A percentile compares a stretch with the other conserved stretches of the same genome.
Conservation (phyloP, 441 rosid genomes). For the Rhodomyrtus psidioides region DNA sequence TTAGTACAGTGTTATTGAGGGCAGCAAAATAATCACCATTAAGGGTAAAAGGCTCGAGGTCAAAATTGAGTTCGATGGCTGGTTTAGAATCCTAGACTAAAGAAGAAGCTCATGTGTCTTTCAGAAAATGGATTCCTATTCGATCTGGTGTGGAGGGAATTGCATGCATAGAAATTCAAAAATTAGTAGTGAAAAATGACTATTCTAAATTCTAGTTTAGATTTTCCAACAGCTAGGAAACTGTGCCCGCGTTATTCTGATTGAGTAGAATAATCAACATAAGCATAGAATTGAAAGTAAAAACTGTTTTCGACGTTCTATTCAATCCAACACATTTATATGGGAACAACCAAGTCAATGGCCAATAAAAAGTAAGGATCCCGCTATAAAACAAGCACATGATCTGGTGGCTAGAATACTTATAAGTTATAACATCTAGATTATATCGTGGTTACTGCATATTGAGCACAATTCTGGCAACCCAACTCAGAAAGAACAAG, state of each 20-base stretch:
- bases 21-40: slow-evolving; percentile 82
- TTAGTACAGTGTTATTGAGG: too few species aligned
- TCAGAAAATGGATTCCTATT: too few species aligned
- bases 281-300: neutral
- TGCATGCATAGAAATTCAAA: too few species aligned
- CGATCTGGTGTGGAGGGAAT: too few species aligned
- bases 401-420: neutral
- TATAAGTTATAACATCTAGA: neutral
- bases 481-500: neutral
- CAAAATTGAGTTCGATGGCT: slow-evolving; percentile 90
- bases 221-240: slow-evolving; percentile 85
- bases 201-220: slow-evolving; percentile 54
- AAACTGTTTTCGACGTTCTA: neutral
- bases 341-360: neutral
- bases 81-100: neutral
- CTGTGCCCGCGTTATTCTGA: slow-evolving; percentile 58
- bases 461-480: neutral
- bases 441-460: neutral
- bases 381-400: neutral
- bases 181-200: too few species aligned
- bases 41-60: slow-evolving; percentile 86
- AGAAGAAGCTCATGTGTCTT: too few species aligned
- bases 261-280: neutral
- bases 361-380: neutral
- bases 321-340: neutral